Base-by-base conservation (phyloP, 371 early-diverging fungal genomes). In the Mortierella sp. region DNA sequence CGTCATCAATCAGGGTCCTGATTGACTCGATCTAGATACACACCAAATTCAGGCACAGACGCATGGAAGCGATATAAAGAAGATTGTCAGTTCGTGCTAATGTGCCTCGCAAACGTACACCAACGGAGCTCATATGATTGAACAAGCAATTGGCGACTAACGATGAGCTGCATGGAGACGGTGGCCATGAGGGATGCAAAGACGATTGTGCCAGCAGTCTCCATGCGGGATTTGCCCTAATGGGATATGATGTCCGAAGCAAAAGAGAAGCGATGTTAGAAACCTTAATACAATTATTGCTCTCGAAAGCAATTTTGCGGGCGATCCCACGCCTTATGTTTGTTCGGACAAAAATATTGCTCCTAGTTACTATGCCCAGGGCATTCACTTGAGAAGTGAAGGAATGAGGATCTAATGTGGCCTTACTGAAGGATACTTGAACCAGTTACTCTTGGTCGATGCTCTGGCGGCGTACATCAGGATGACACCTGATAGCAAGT, bases 181-280 rank as follows among this genome's bases (percentile, higher is more conserved):
- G 97, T 95, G 39, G 94, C 92, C 98, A 98, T 98, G 26, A 97
- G 88, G 29, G 93, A 92, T 0, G 96, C 87, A 87, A 98, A 97
- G 26, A 98, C 94, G 76, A 98, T 97, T n/a, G 97, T 95, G 26
- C 97, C 97, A 22, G 95, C 94, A 9, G 97, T 97, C 86, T 98
- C 97, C 85, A 96, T 91, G 43, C 96, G 90, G 40, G 92, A 91
- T 77, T 95, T 96, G 24, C 98, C 98, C 92, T 93, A 75, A 34
- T 52, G 64, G 65, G 48, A 63, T 13, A 71, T 8, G n/a, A 44
- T 34, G 26, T 43, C 40, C 50, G 14, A 67, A n/a, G 11, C 29
- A 16, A 11, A 47, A 66, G 16, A 43, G 16, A 19, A 64, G 48
- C 11, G n/a, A 52, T n/a, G n/a, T n/a, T n/a, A n/a, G n/a, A n/a